phyloP scores from a whole-genome alignment of 2,329 filamentous ascomycete species.

The Diaporthe caulivora region DNA sequence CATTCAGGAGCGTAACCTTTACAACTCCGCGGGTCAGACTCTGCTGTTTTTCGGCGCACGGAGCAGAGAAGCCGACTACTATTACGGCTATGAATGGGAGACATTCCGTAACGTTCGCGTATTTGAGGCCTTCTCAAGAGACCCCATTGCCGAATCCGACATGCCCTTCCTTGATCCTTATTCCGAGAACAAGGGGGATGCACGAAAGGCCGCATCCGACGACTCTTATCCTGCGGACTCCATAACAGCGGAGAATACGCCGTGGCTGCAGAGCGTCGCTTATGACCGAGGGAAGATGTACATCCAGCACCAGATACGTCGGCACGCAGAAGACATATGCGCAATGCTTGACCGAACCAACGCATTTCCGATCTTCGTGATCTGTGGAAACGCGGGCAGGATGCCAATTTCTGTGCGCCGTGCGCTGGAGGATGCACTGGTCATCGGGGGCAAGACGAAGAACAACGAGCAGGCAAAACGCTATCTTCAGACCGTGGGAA shows the following conservation, averaged over 20 bases:
- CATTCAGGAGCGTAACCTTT: slow-evolving; percentile 75
- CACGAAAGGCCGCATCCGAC: slow-evolving; percentile 40
- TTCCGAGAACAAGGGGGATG: slow-evolving; percentile 6
- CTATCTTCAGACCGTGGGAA: slow-evolving; percentile 52
- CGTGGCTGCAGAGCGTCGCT: slow-evolving; percentile 37
- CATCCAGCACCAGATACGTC: slow-evolving; percentile 66
- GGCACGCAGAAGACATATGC: slow-evolving; percentile 54
- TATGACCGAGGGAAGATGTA: slow-evolving; percentile 61
- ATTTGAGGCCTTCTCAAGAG: slow-evolving; percentile 62
- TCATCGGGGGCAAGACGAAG: slow-evolving; percentile 50
- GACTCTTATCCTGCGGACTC: slow-evolving; percentile 4
- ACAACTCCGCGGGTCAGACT: slow-evolving; percentile 48
- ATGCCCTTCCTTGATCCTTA: slow-evolving; percentile 32
- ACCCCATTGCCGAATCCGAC: slow-evolving; percentile 46
- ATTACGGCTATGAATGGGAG: slow-evolving; percentile 84
- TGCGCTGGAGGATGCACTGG: slow-evolving; percentile 64
- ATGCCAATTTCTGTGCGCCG: slow-evolving; percentile 69
- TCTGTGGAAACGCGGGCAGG: slow-evolving; percentile 69
- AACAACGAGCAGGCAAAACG: slow-evolving; percentile 54
- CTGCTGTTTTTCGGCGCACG: slow-evolving; percentile 89
- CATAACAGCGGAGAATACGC: slow-evolving; percentile 34
- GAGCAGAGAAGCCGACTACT: slow-evolving; percentile 80
- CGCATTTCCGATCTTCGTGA: slow-evolving; percentile 59
- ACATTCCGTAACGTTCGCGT: slow-evolving; percentile 47
- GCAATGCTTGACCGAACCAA: slow-evolving; percentile 48